phyloP scores from a whole-genome alignment of 495 filamentous ascomycete species.

The Chaetomium cochliodes region DNA sequence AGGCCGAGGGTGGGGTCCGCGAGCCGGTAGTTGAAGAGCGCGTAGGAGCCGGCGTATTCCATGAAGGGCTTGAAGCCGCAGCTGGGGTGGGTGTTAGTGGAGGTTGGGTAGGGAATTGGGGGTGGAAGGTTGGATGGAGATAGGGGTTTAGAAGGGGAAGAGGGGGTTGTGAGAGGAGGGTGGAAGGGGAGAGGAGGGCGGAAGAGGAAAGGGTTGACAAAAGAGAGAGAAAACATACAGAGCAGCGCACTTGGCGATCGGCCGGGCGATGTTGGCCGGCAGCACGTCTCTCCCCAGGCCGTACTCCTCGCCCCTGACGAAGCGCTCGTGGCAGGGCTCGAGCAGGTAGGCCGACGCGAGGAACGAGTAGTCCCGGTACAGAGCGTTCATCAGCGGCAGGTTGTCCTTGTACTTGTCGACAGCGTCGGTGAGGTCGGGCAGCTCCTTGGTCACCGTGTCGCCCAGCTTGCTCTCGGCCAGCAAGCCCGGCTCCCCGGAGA shows the following conservation, averaged over 20 bases:
- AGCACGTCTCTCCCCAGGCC: conserved; percentile 70
- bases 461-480: conserved; percentile 71
- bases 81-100: conserved; percentile 31
- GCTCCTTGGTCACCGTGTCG: conserved; percentile 59
- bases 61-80: conserved; percentile 82
- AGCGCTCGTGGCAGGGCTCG: conserved; percentile 87
- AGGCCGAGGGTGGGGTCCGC: conserved; percentile 63
- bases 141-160: neutral
- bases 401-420: conserved; percentile 69
- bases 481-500: conserved; percentile 68
- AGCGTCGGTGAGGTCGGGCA: conserved; percentile 70
- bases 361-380: conserved; percentile 89
- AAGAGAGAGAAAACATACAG: conserved; percentile 14
- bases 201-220: neutral
- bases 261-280: conserved; percentile 66
- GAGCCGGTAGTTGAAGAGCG: conserved; percentile 84
- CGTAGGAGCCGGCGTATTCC: conserved; percentile 91
- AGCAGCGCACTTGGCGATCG: conserved; percentile 71
- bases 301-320: conserved; percentile 64
- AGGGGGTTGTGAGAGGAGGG: neutral
- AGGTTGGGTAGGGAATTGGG: neutral
- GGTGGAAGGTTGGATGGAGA: neutral
- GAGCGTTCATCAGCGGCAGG: conserved; percentile 71
- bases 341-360: conserved; percentile 82
- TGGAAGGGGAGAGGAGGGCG: neutral